Percentiles rank a stretch among this genome's conserved stretches.
phyloP scores from a whole-genome alignment of 257 asterid genomes.

The Solanum piurae region DNA sequence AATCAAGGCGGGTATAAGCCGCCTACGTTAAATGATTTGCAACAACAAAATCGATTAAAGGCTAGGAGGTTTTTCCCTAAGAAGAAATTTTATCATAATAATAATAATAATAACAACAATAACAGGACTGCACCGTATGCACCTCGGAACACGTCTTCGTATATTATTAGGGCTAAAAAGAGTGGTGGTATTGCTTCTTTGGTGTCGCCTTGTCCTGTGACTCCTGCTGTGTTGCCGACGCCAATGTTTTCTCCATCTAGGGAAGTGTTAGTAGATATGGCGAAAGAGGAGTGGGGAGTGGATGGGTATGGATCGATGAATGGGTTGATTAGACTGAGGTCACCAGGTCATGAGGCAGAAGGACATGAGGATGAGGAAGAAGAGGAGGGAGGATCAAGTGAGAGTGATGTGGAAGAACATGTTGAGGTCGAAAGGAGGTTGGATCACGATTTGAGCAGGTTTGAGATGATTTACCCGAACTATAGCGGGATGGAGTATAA shows the following conservation, averaged over 20 bases:
- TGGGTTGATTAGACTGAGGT: constrained; percentile 70
- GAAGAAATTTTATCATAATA: constrained; percentile 27
- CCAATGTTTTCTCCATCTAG: constrained; percentile 70
- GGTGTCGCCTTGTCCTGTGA: constrained; percentile 70
- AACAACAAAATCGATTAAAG: constrained; percentile 56
- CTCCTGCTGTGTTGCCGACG: constrained; percentile 69
- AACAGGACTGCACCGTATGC: constrained; percentile 49
- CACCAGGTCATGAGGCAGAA: constrained; percentile 52
- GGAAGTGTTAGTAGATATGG: constrained; percentile 77
- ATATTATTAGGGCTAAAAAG: constrained; percentile 57
- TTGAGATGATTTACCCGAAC: constrained; percentile 69
- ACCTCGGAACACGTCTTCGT: constrained; percentile 62
- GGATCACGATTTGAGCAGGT: constrained; percentile 73
- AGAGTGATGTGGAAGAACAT: constrained; percentile 80
- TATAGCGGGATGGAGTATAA: constrained; percentile 35
- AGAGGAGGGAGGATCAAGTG: constrained; percentile 69
- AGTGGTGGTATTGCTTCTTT: constrained; percentile 72
- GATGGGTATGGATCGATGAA: constrained; percentile 88
- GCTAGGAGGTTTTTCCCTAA: constrained; percentile 45
- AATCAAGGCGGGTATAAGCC: constrained; percentile 27
- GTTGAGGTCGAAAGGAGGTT: constrained; percentile 74
- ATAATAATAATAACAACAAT: neutral
- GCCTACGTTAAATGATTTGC: constrained; percentile 56
- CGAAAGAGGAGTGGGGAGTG: constrained; percentile 85
- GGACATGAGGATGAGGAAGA: constrained; percentile 53